These are phyloP conservation scores for Erigeron philadelphicus DNA, from an alignment of 140 eudicot species.

Conservation along the genomic window DNA sequence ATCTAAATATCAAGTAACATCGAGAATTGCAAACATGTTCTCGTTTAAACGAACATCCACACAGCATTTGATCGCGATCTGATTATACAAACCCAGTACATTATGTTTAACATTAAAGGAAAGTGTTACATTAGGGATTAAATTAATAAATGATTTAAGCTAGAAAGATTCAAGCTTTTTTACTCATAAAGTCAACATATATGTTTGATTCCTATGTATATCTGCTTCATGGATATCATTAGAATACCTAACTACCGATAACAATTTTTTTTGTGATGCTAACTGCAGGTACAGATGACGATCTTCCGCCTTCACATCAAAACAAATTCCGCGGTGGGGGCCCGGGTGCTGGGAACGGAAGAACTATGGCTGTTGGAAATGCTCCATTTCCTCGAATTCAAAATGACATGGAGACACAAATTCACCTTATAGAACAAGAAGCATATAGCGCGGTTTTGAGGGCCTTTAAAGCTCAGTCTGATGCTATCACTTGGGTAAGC, in stretches of 20 bases:
- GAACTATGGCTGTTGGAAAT: conserved; percentile 44
- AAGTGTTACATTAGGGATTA: conserved; percentile 11
- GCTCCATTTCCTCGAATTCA: conserved; percentile 39
- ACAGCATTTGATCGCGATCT: background rate
- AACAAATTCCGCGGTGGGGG: conserved; percentile 50
- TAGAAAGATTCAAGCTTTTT: background rate
- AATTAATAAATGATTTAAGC: background rate
- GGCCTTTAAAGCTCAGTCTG: conserved; percentile 81
- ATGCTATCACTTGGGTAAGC: conserved; percentile 77
- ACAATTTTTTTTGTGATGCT: background rate
- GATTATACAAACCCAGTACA: background rate
- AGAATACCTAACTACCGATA: too few relatives aligned
- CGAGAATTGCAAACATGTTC: background rate
- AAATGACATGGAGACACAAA: conserved; percentile 57
- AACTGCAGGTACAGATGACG: conserved; percentile 64
- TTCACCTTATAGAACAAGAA: conserved; percentile 73
- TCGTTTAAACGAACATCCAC: conserved; percentile 2
- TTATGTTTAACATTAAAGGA: background rate
- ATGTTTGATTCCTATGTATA: background rate
- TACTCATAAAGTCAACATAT: background rate
- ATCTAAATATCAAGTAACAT: background rate
- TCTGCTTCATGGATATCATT: background rate
- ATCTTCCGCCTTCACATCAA: conserved; percentile 63
- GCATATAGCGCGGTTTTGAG: conserved; percentile 69
- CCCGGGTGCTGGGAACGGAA: conserved; percentile 50